A percentile compares a stretch with the other conserved stretches of the same genome.
phyloP scores from a whole-genome alignment of 2,329 filamentous ascomycete genomes.

The Aspergillus ochraceoroseus region DNA sequence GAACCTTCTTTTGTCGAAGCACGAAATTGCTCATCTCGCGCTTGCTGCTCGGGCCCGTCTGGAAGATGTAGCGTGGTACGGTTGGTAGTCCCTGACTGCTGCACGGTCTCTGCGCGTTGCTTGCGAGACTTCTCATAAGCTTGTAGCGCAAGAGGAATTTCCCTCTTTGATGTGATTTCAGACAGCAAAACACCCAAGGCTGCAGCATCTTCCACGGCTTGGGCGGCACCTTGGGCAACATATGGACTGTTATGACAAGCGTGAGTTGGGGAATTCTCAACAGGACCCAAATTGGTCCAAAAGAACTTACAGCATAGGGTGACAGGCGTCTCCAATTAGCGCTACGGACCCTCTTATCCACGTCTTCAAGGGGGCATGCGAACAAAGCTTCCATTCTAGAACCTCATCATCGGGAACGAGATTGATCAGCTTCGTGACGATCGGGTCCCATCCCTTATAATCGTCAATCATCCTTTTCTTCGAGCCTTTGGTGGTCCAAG shows the following conservation, averaged over 20 bases:
- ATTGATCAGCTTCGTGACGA: slow-evolving; percentile 55
- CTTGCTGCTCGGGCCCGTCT: slow-evolving; percentile 39
- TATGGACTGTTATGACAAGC: slow-evolving; percentile 25
- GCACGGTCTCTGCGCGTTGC: slow-evolving; percentile 37
- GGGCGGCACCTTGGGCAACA: slow-evolving; percentile 45
- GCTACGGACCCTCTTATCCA: slow-evolving; percentile 37
- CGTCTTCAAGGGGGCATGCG: slow-evolving; percentile 31
- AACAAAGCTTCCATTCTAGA: slow-evolving; percentile 38
- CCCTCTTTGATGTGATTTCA: slow-evolving; percentile 27
- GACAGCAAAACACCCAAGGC: slow-evolving; percentile 36
- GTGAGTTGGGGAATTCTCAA: neutral
- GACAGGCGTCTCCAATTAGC: slow-evolving; percentile 42
- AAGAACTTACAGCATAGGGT: slow-evolving; percentile 42
- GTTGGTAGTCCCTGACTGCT: slow-evolving; percentile 36
- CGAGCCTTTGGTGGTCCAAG: slow-evolving; percentile 60
- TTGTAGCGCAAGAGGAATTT: slow-evolving; percentile 34
- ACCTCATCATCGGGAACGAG: slow-evolving; percentile 54
- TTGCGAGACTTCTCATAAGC: slow-evolving; percentile 40
- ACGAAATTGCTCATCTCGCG: slow-evolving; percentile 40
- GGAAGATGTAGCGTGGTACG: slow-evolving; percentile 37
- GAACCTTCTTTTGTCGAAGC: slow-evolving; percentile 24
- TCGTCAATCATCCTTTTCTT: slow-evolving; percentile 59
- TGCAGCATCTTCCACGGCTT: slow-evolving; percentile 44
- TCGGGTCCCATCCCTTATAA: slow-evolving; percentile 57
- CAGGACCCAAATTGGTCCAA: too few species aligned